These are phyloP conservation scores for Cryptococcus sp. DNA, from an alignment of 1,284 basidiomycete genomes.

Conservation along the genomic window DNA sequence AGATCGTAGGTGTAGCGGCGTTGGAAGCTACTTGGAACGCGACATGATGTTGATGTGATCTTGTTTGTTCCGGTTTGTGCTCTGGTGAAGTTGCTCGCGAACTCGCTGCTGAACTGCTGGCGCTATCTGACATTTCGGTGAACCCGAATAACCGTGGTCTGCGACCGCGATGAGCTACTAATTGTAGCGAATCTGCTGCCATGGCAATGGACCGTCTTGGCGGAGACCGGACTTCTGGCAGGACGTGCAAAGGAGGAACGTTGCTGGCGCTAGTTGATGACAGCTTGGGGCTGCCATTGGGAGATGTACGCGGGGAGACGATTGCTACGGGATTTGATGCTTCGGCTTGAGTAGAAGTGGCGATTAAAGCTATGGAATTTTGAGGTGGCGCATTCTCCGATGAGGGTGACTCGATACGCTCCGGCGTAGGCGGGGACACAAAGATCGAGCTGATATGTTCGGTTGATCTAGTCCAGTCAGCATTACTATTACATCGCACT, in stretches of 20 bases:
- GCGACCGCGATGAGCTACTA: constrained; percentile 31
- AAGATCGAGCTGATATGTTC: constrained; percentile 32
- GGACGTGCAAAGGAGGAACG: constrained; percentile 33
- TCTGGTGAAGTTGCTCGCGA: constrained; percentile 33
- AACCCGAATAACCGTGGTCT: constrained; percentile 51
- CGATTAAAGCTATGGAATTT: constrained; percentile 1
- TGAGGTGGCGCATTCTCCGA: constrained; percentile 6
- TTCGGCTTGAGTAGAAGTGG: neutral
- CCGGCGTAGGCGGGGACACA: constrained; percentile 43
- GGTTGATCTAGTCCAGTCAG: constrained; percentile 9
- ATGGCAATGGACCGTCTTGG: constrained; percentile 35
- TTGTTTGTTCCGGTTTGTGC: constrained; percentile 7
- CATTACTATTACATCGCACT: neutral
- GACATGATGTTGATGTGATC: constrained; percentile 6
- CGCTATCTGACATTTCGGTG: constrained; percentile 41
- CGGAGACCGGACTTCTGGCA: constrained; percentile 50
- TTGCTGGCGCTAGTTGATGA: constrained; percentile 7
- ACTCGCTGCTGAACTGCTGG: constrained; percentile 26
- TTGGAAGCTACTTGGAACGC: constrained; percentile 4
- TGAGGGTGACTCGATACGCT: constrained; percentile 23
- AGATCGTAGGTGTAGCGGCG: neutral
- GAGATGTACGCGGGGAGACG: constrained; percentile 7
- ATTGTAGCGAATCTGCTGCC: constrained; percentile 30
- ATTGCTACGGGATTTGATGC: neutral
- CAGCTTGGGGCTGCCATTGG: constrained; percentile 11